Conservation (phyloP, 1,284 basidiomycete species). For the Naganishia sp. region DNA sequence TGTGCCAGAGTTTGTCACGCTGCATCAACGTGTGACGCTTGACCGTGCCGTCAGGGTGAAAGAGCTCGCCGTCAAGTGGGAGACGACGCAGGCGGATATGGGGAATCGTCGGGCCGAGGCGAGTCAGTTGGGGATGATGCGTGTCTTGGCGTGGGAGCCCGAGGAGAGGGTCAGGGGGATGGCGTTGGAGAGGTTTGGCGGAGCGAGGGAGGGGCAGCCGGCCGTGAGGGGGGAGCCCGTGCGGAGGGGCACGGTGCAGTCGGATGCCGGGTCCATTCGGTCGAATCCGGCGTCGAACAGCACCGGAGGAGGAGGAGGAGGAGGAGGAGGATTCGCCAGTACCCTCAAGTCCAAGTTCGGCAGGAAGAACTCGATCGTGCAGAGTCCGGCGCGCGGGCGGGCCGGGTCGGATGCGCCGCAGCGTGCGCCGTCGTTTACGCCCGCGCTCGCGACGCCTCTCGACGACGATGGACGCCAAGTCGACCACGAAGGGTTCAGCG, state of each 20-base stretch:
- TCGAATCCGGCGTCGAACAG: slow-evolving; percentile 4
- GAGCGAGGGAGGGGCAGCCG: slow-evolving; percentile 32
- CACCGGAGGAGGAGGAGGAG: too few relatives aligned
- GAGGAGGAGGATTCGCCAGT: slow-evolving; percentile 40
- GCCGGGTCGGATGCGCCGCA: slow-evolving; percentile 1
- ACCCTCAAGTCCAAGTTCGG: slow-evolving; percentile 54
- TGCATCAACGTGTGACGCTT: slow-evolving; percentile 51
- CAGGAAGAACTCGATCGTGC: slow-evolving; percentile 37
- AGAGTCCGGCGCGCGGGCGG: neutral
- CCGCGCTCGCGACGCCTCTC: slow-evolving; percentile 1
- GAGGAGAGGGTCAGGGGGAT: slow-evolving; percentile 44
- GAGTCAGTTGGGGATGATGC: slow-evolving; percentile 45
- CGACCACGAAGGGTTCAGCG: slow-evolving; percentile 59
- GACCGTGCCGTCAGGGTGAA: slow-evolving; percentile 48
- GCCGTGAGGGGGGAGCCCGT: slow-evolving; percentile 1
- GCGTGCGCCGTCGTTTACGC: neutral
- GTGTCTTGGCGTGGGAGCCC: slow-evolving; percentile 50
- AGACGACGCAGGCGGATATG: slow-evolving; percentile 49
- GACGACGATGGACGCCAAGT: slow-evolving; percentile 40
- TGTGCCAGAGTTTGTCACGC: slow-evolving; percentile 48
- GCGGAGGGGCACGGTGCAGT: slow-evolving; percentile 19
- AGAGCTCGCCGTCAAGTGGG: slow-evolving; percentile 52
- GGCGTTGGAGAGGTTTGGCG: slow-evolving; percentile 42
- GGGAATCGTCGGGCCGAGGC: slow-evolving; percentile 47
- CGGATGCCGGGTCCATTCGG: slow-evolving; percentile 30